These are phyloP conservation scores for Croton setiger DNA, from an alignment of 441 rosid species.

Conservation along the genomic window DNA sequence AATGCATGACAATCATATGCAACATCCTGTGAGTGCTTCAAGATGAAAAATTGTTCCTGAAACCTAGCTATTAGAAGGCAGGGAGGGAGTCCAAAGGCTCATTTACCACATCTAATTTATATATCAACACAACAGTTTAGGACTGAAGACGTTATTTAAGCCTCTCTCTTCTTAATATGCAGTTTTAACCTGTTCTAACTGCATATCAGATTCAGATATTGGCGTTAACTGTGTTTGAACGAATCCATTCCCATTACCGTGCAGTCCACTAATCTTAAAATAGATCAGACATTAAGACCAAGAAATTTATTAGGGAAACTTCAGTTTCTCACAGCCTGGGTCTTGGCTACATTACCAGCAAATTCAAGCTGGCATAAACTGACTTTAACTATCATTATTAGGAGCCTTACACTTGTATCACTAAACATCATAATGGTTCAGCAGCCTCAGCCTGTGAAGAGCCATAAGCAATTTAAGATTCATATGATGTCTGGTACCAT, in stretches of 20 bases:
- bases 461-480: background rate
- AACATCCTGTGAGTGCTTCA: background rate
- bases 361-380: background rate
- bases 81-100: background rate
- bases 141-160: background rate
- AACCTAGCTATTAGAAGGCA: background rate
- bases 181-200: background rate
- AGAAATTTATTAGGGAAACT: background rate
- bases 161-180: background rate
- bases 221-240: background rate
- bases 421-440: background rate
- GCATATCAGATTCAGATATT: background rate
- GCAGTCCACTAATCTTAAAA: background rate
- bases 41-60: background rate
- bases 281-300: background rate
- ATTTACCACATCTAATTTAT: background rate
- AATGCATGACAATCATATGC: background rate
- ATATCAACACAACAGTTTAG: background rate
- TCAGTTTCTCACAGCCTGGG: background rate
- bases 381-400: background rate
- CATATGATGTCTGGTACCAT: background rate
- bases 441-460: background rate
- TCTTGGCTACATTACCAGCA: background rate
- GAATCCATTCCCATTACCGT: background rate
- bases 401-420: background rate